These are phyloP conservation scores for Puccinia polysora DNA, from an alignment of 1,284 basidiomycete genomes.

Conservation along the genomic window DNA sequence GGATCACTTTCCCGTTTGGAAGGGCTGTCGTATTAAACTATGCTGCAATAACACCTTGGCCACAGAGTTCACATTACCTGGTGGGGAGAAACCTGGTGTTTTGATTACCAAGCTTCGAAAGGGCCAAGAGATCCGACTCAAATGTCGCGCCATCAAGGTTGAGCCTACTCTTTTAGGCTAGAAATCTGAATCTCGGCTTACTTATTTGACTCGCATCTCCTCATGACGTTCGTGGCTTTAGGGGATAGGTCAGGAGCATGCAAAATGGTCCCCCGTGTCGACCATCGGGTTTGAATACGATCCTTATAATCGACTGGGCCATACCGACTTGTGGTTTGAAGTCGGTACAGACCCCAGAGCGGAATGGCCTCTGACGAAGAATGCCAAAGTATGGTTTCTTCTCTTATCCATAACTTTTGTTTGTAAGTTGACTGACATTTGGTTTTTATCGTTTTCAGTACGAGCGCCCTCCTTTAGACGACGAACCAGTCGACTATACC, in stretches of 20 bases:
- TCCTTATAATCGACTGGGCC: slow-evolving; percentile 91
- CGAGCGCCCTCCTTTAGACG: slow-evolving; percentile 72
- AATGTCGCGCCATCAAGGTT: slow-evolving; percentile 89
- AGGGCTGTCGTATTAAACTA: slow-evolving; percentile 49
- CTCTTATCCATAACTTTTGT: background rate
- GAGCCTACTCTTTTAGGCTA: slow-evolving; percentile 4
- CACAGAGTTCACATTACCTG: slow-evolving; percentile 39
- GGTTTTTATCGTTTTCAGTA: slow-evolving; percentile 55
- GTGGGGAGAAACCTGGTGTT: slow-evolving; percentile 56
- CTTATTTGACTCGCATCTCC: background rate
- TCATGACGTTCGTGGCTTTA: slow-evolving; percentile 52
- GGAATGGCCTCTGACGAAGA: slow-evolving; percentile 79
- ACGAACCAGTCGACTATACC: slow-evolving; percentile 76
- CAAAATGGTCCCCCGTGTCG: slow-evolving; percentile 96
- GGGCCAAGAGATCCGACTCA: slow-evolving; percentile 82
- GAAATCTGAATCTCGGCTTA: background rate
- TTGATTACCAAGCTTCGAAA: slow-evolving; percentile 86
- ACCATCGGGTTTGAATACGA: slow-evolving; percentile 97
- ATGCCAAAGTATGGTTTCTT: slow-evolving; percentile 56
- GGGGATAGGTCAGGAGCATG: slow-evolving; percentile 97
- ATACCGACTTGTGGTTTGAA: slow-evolving; percentile 96
- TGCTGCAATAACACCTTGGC: background rate
- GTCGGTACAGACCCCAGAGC: slow-evolving; percentile 56
- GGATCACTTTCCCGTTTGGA: slow-evolving; percentile 50
- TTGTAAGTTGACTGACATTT: too few relatives aligned